phyloP scores from a whole-genome alignment of 805 yeast species.

The Ascoidea rubescens region DNA sequence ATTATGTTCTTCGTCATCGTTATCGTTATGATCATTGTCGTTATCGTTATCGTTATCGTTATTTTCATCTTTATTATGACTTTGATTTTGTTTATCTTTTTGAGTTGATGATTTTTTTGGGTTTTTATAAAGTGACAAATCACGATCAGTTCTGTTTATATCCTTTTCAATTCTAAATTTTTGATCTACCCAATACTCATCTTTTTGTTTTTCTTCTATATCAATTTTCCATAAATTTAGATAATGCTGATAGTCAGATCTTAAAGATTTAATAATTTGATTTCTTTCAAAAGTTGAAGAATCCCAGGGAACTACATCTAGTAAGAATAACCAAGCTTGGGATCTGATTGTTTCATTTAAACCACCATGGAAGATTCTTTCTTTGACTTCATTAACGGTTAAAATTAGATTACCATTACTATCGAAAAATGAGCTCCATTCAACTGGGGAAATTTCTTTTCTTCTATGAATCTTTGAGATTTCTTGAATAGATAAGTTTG shows the following conservation, averaged over 20 bases:
- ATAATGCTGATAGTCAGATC: constrained; percentile 41
- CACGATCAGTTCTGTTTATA: constrained; percentile 81
- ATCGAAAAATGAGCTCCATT: constrained; percentile 84
- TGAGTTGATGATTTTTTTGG: constrained; percentile 20
- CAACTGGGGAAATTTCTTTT: constrained; percentile 50
- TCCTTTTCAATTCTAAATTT: constrained; percentile 85
- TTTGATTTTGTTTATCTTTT: no score
- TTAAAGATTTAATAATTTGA: constrained; percentile 39
- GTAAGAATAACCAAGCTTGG: constrained; percentile 76
- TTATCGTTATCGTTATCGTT: constrained; percentile 18
- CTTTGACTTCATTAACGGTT: constrained; percentile 69
- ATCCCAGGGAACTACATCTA: constrained; percentile 85
- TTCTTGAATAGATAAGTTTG: constrained; percentile 41
- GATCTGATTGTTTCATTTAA: constrained; percentile 40
- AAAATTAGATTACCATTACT: constrained; percentile 55
- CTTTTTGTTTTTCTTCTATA: constrained; percentile 32
- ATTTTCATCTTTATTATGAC: constrained; percentile 22
- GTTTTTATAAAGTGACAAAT: constrained; percentile 47
- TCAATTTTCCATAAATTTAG: constrained; percentile 65
- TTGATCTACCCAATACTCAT: constrained; percentile 81
- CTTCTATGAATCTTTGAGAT: constrained; percentile 45
- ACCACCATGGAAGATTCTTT: constrained; percentile 85
- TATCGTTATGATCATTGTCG: constrained; percentile 18
- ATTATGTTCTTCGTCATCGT: constrained; percentile 36
- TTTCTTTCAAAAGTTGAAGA: constrained; percentile 57